phyloP scores from a whole-genome alignment of 345 rosid genomes.

The Gossypium longicalyx region DNA sequence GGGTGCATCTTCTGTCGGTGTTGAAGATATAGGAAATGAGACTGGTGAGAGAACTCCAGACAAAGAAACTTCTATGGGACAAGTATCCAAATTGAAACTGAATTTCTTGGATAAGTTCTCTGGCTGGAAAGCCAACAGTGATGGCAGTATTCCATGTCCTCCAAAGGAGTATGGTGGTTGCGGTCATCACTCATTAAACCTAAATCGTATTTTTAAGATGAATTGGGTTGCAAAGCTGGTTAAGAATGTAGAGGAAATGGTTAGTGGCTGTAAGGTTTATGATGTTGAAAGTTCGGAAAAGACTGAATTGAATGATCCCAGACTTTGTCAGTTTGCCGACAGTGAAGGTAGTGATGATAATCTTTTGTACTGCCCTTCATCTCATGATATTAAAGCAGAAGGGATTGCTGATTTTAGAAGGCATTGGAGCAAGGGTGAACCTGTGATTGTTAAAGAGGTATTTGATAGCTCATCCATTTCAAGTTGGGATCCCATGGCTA shows the following conservation, averaged over 20 bases:
- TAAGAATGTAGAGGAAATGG: slow-evolving; percentile 93
- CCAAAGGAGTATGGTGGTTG: slow-evolving; percentile 86
- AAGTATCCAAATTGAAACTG: slow-evolving; percentile 34
- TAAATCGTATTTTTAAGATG: slow-evolving; percentile 90
- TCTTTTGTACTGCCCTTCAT: slow-evolving; percentile 56
- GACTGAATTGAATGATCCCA: slow-evolving; percentile 29
- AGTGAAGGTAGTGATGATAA: slow-evolving; percentile 57
- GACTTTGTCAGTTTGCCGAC: slow-evolving; percentile 42
- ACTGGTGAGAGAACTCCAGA: slow-evolving; percentile 32
- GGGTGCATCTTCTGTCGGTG: slow-evolving; percentile 37
- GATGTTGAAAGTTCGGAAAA: slow-evolving; percentile 30
- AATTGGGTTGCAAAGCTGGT: slow-evolving; percentile 98
- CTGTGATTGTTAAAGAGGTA: slow-evolving; percentile 61
- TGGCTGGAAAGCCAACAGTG: slow-evolving; percentile 77
- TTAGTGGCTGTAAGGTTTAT: slow-evolving; percentile 67
- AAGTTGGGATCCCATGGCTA: slow-evolving; percentile 76
- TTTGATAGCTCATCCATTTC: slow-evolving; percentile 56
- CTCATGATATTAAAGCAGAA: slow-evolving; percentile 47
- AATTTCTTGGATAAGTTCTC: slow-evolving; percentile 57
- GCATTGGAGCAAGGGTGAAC: slow-evolving; percentile 79
- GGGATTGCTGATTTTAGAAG: slow-evolving; percentile 63
- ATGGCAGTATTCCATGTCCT: slow-evolving; percentile 90
- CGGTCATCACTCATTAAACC: slow-evolving; percentile 54
- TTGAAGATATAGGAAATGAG: slow-evolving; percentile 26
- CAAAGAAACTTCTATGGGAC: slow-evolving; percentile 22